These are phyloP conservation scores for Mycena sanguinolenta DNA, from an alignment of 768 basidiomycete species.

Conservation along the genomic window DNA sequence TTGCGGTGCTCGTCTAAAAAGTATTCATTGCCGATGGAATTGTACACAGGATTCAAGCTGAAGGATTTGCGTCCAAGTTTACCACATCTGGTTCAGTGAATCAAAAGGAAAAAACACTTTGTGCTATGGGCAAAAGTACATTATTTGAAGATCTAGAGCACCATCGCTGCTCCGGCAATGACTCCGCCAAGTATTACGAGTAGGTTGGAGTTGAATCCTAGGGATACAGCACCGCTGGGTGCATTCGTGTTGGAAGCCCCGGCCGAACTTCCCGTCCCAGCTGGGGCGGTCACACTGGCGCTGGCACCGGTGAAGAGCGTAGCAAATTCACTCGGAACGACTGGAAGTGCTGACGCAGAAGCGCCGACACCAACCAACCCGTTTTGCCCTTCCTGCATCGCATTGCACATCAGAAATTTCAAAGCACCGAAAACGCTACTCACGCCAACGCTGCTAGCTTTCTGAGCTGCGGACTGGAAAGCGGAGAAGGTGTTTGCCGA, in stretches of 20 bases:
- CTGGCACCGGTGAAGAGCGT: neutral
- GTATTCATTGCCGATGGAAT: too few species aligned
- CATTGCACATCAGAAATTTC: neutral
- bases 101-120: too few species aligned
- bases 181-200: neutral
- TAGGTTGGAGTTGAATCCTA: neutral
- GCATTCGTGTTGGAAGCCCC: neutral
- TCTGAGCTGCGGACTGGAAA: constrained; percentile 45
- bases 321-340: neutral
- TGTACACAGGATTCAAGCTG: too few species aligned
- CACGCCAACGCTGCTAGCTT: neutral
- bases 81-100: too few species aligned
- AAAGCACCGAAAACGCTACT: neutral
- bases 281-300: neutral
- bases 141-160: neutral
- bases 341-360: constrained; percentile 53
- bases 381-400: constrained; percentile 55
- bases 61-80: too few species aligned
- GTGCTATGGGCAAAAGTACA: too few species aligned
- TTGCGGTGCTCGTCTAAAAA: too few species aligned
- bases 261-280: too few species aligned
- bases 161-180: neutral
- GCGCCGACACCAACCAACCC: constrained; percentile 62
- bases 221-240: neutral
- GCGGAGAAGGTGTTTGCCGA: constrained; percentile 54